Percentiles rank a stretch among this genome's conserved stretches.
Evolutionary conservation across 176 grass and related monocot genomes (phyloP).

Genomic region (Carex littledalei): DNA sequence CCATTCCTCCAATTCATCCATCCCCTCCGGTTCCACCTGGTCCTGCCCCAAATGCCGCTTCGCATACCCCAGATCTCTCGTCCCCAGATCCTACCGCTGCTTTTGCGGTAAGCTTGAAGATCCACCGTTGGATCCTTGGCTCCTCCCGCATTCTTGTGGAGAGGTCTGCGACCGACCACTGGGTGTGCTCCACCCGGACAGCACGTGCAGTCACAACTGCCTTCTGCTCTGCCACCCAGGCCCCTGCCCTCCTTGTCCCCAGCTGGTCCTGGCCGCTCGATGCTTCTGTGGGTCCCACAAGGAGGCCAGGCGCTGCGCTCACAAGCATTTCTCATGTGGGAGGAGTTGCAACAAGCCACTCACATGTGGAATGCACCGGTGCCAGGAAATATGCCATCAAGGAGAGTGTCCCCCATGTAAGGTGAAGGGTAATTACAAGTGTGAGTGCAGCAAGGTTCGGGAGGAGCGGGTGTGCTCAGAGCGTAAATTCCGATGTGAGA

Average conservation of each 20-base stretch:
- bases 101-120: slow-evolving; percentile 73
- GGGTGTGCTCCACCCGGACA: slow-evolving; percentile 23
- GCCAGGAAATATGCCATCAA: slow-evolving; percentile 57
- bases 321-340: slow-evolving; percentile 63
- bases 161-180: slow-evolving; percentile 58
- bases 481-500: slow-evolving; percentile 55
- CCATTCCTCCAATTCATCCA: slow-evolving; percentile 23
- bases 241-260: slow-evolving; percentile 80
- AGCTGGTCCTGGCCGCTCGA: slow-evolving; percentile 31
- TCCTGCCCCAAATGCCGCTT: slow-evolving; percentile 91
- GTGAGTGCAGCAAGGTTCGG: slow-evolving; percentile 49
- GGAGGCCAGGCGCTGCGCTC: slow-evolving; percentile 63
- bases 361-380: slow-evolving; percentile 52
- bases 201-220: slow-evolving; percentile 60
- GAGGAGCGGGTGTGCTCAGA: slow-evolving; percentile 57
- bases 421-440: slow-evolving; percentile 44
- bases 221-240: slow-evolving; percentile 88
- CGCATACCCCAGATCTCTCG: slow-evolving; percentile 51
- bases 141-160: slow-evolving; percentile 83
- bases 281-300: slow-evolving; percentile 67
- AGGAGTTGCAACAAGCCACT: slow-evolving; percentile 48
- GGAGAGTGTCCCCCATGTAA: slow-evolving; percentile 55
- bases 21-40: slow-evolving; percentile 52
- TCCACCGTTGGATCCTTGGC: slow-evolving; percentile 70
- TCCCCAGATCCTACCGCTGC: slow-evolving; percentile 64